phyloP scores from a whole-genome alignment of 305 asterid genomes.

The Solanum hybrid region DNA sequence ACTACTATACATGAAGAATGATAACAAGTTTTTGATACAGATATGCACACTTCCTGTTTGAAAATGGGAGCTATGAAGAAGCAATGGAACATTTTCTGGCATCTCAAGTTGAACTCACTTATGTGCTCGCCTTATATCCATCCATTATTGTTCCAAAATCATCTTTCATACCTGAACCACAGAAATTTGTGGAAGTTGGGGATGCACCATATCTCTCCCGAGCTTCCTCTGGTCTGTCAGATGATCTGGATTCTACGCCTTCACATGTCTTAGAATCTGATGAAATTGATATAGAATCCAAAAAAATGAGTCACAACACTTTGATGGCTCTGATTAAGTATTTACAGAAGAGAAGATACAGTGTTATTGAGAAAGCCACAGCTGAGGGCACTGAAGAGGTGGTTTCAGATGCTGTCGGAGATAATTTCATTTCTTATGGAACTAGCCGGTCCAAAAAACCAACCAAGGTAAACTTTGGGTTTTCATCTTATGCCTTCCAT shows the following conservation, averaged over 20 bases:
- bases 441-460: slow-evolving; percentile 56
- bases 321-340: slow-evolving; percentile 94
- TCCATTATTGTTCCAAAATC: slow-evolving; percentile 82
- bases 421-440: slow-evolving; percentile 60
- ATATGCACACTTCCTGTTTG: slow-evolving; percentile 92
- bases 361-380: slow-evolving; percentile 83
- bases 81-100: slow-evolving; percentile 94
- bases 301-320: slow-evolving; percentile 90
- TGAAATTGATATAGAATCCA: slow-evolving; percentile 74
- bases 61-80: slow-evolving; percentile 88
- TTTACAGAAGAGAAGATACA: slow-evolving; percentile 78
- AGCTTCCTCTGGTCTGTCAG: slow-evolving; percentile 84
- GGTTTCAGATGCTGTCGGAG: slow-evolving; percentile 92
- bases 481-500: slow-evolving; percentile 3
- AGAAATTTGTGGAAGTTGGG: slow-evolving; percentile 58
- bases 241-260: slow-evolving; percentile 66
- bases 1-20: background rate
- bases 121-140: slow-evolving; percentile 80
- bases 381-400: slow-evolving; percentile 99
- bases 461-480: slow-evolving; percentile 44
- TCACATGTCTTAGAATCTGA: slow-evolving; percentile 52
- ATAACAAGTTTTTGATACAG: slow-evolving; percentile 27
- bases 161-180: slow-evolving; percentile 72
- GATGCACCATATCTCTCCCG: slow-evolving; percentile 65
- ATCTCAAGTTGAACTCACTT: slow-evolving; percentile 89